phyloP scores from a whole-genome alignment of 495 filamentous ascomycete genomes.

The Neurospora sublineolata region DNA sequence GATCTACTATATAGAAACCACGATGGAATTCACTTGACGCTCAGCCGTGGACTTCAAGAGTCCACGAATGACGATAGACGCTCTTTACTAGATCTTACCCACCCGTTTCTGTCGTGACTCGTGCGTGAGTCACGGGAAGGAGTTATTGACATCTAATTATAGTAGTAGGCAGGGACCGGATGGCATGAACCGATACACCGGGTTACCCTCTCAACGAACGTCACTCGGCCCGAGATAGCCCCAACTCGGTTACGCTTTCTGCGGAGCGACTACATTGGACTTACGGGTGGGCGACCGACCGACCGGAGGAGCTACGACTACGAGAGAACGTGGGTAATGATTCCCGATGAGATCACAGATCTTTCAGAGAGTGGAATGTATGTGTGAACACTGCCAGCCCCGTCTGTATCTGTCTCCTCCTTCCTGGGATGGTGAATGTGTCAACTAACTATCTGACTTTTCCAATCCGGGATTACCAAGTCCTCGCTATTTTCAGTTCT shows the following conservation, averaged over 20 bases:
- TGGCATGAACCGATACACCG: background rate
- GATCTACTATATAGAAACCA: too few relatives aligned
- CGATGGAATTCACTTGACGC: too few relatives aligned
- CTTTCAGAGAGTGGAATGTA: background rate
- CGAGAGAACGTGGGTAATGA: background rate
- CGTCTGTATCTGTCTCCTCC: background rate
- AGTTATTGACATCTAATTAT: background rate
- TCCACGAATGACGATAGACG: too few relatives aligned
- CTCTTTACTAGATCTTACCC: too few relatives aligned
- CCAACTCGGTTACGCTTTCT: background rate
- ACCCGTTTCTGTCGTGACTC: background rate
- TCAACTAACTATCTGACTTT: background rate
- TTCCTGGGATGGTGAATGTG: background rate
- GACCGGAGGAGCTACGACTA: background rate
- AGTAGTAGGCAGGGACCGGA: background rate
- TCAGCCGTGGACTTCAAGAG: too few relatives aligned
- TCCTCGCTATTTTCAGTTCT: background rate
- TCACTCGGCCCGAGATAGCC: background rate
- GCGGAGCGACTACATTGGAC: background rate
- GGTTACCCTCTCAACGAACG: background rate
- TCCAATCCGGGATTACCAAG: background rate
- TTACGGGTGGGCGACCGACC: background rate
- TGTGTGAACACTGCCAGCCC: background rate
- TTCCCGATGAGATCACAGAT: background rate
- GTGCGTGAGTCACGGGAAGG: background rate